Conservation (phyloP, 257 asterid species). For the Solanum sitiens region DNA sequence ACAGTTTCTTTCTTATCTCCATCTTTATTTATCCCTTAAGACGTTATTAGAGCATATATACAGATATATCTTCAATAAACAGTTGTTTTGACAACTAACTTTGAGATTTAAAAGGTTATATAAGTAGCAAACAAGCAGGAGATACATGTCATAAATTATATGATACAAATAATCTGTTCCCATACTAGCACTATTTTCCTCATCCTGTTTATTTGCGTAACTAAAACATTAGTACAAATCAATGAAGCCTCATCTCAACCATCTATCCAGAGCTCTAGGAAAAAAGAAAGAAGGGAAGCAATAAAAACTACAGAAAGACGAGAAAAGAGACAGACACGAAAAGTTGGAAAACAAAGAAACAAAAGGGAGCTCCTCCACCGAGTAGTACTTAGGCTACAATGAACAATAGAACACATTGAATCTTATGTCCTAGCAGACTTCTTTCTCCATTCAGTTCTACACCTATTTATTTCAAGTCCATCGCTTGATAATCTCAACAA, state of each 20-base stretch:
- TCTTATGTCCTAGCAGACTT: slow-evolving; percentile 49
- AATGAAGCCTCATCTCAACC: neutral
- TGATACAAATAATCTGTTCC: neutral
- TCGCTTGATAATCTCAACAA: slow-evolving; percentile 51
- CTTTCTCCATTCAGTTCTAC: slow-evolving; percentile 90
- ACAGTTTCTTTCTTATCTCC: neutral
- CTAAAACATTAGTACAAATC: neutral
- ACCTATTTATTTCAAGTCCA: slow-evolving; percentile 79
- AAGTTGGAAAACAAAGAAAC: neutral
- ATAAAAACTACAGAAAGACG: neutral
- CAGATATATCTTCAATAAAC: neutral
- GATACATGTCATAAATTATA: neutral
- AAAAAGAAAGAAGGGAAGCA: neutral
- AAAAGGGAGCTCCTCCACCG: neutral
- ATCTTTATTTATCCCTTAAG: neutral
- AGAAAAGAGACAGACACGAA: neutral
- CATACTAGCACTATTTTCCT: neutral
- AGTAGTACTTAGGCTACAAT: neutral
- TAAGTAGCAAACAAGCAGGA: neutral
- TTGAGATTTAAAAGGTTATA: neutral
- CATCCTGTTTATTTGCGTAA: neutral
- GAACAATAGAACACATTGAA: neutral
- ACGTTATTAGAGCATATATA: neutral
- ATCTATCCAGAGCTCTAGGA: neutral
- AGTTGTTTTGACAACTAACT: neutral